Base-by-base conservation (phyloP, 2,329 filamentous ascomycete genomes). In the Xylogone sp. region DNA sequence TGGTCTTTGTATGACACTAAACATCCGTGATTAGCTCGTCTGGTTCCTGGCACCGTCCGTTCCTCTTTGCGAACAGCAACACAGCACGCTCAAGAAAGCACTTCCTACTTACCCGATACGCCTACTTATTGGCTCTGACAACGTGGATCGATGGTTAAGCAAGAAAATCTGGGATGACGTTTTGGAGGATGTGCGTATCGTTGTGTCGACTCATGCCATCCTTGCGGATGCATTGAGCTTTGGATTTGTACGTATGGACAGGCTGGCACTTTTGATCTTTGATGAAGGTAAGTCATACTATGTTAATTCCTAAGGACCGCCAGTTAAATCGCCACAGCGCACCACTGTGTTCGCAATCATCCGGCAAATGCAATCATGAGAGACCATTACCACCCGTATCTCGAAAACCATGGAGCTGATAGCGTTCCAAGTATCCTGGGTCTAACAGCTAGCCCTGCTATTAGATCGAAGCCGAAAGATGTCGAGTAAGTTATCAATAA, bases 1-100 rank as follows among this genome's bases (percentile, higher is more conserved):
- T 12, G 21, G 5, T 6, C 3, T 20, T 18, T 13, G 22, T 43
- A n/a, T n/a, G n/a, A n/a, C n/a, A n/a, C n/a, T n/a, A n/a, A n/a
- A n/a, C n/a, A n/a, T n/a, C n/a, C n/a, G n/a, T n/a, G n/a, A n/a
- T n/a, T 64, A 57, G 82, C 65, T 83, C 3, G 73, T 88, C 9
- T 93, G 88, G 88, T 90, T 92, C 59, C 70, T 90, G 42, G 80
- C 84, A 0, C 87, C 87, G 0, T 91, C 85, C 0, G 78, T 89
- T 3, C 71, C 79, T 1, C 73, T 93, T 1, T 87, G 84, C 51
- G 61, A 71, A 5, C 88, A 93, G 58, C 88, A 92, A 62, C 73
- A 75, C 58, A 68, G 73, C 2, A 81, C 83, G 19, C 76, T 93
- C 46, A 68, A 71, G 9, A 65, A 74, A 1, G 82, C 89, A 52